Evolutionary conservation across 108 stramenopile species (phyloP).

Genomic region (Nitzschia palea): DNA sequence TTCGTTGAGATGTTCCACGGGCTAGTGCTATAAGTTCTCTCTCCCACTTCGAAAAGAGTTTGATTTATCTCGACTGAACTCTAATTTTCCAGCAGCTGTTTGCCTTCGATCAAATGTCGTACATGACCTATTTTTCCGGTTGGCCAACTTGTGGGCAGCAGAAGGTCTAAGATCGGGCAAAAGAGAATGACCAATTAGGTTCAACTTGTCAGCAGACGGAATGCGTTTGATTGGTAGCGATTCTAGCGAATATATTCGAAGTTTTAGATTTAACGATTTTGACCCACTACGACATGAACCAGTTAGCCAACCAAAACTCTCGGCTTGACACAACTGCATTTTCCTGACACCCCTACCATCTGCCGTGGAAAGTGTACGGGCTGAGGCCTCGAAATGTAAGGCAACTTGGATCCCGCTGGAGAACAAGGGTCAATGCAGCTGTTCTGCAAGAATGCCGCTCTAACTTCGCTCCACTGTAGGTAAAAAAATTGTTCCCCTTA

Average conservation of each 20-base stretch:
- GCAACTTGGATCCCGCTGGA: too few species aligned
- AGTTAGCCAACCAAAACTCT: not conserved
- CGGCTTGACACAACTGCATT: not conserved
- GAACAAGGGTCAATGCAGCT: too few species aligned
- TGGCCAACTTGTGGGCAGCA: not conserved
- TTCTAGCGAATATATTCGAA: not conserved
- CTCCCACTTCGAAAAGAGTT: too few species aligned
- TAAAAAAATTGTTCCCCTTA: too few species aligned
- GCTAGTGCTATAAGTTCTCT: not conserved
- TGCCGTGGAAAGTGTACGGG: too few species aligned
- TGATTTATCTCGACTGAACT: too few species aligned
- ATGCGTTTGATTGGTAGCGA: not conserved
- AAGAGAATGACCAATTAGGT: not conserved
- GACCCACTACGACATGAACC: not conserved
- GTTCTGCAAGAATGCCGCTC: too few species aligned
- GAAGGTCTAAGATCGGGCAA: conserved; percentile 2
- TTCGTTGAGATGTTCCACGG: not conserved
- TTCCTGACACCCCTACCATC: not conserved
- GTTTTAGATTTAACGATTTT: not conserved
- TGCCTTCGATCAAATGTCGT: not conserved
- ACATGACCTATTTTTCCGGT: not conserved
- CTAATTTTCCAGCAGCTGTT: conserved; percentile 3
- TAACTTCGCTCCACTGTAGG: too few species aligned
- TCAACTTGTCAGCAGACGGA: not conserved
- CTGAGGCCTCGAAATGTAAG: too few species aligned